These are phyloP conservation scores for Aspergillus proliferans DNA, from an alignment of 2,329 filamentous ascomycete species.

Conservation along the genomic window DNA sequence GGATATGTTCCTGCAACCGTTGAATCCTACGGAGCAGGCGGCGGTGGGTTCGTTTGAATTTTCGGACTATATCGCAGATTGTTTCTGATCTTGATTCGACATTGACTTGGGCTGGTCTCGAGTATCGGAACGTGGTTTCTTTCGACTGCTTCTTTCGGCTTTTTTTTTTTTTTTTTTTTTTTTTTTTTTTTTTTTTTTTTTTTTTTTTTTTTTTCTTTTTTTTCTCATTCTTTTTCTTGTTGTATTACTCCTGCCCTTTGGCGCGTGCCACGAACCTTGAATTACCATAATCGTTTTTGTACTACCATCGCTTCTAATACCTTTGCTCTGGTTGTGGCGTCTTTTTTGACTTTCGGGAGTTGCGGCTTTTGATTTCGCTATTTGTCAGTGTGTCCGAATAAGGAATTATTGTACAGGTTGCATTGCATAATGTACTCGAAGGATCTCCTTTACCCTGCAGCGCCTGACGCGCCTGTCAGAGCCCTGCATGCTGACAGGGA, in stretches of 20 bases:
- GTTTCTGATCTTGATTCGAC: constrained; percentile 1
- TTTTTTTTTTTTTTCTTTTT: background rate
- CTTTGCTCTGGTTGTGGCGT: no score
- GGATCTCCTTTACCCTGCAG: background rate
- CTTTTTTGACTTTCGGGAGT: no score
- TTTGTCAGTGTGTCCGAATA: no score
- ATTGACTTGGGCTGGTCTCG: constrained; percentile 3
- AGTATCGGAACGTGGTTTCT: background rate
- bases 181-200: background rate
- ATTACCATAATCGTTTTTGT: no score
- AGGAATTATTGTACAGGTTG: no score
- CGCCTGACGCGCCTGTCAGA: background rate
- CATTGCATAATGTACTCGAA: background rate
- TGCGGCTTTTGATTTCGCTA: no score
- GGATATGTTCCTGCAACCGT: constrained; percentile 2
- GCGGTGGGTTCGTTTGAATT: constrained; percentile 14
- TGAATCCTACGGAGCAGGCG: constrained; percentile 3
- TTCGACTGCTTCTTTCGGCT: background rate
- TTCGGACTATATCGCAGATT: constrained; percentile 13
- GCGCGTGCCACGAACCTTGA: no score
- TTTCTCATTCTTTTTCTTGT: background rate
- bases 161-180: constrained; percentile 1
- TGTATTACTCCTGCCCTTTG: background rate
- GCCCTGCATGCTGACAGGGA: background rate
- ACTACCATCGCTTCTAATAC: no score